These are phyloP conservation scores for Picea sitchensis DNA, from an alignment of 75 land plant genomes.

Conservation along the genomic window DNA sequence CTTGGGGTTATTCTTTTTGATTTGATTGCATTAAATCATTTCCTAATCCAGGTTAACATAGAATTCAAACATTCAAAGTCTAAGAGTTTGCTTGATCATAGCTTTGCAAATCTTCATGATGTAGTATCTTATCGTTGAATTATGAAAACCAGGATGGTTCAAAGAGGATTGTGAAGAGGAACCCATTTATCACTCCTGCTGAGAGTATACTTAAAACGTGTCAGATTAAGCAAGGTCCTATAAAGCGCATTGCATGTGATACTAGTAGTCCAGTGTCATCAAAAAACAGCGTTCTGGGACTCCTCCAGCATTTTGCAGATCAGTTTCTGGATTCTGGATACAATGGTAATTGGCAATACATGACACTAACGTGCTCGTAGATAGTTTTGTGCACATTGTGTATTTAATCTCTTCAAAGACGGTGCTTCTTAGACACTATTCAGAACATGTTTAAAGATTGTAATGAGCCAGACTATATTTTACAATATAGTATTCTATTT, in stretches of 20 bases:
- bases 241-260: constrained; percentile 61
- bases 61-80: neutral
- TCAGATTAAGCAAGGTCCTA: constrained; percentile 48
- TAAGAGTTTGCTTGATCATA: neutral
- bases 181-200: constrained; percentile 47
- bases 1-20: neutral
- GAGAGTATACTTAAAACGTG: constrained; percentile 39
- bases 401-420: no score
- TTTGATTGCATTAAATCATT: neutral
- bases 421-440: neutral
- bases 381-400: no score
- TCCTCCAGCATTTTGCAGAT: constrained; percentile 57
- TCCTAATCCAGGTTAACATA: neutral
- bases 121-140: neutral
- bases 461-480: neutral
- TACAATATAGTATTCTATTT: neutral
- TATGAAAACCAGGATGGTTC: constrained; percentile 75
- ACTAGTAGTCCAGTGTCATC: constrained; percentile 31
- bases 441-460: neutral
- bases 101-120: neutral
- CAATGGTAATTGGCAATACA: constrained; percentile 47
- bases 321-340: constrained; percentile 76
- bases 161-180: constrained; percentile 59
- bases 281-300: constrained; percentile 37
- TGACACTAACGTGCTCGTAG: neutral